A percentile compares a stretch with the other conserved stretches of the same genome.
These are phyloP conservation scores for Saccharomycopsis capsularis DNA, from an alignment of 805 yeast genomes.

Conservation along the genomic window DNA sequence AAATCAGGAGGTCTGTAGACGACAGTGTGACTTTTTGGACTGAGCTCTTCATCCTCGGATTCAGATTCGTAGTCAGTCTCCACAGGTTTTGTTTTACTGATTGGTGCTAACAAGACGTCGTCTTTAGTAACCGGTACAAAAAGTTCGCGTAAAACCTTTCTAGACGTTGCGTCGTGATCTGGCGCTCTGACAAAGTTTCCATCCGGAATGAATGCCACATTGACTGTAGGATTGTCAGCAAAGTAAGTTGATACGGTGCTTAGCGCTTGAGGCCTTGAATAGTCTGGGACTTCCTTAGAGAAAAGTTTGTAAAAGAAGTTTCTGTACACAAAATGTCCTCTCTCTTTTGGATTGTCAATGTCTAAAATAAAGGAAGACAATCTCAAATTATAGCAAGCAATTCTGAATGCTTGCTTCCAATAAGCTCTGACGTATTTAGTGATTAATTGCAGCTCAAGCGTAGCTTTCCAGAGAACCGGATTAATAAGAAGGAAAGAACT, in stretches of 20 bases:
- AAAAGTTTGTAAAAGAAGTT: constrained; percentile 26
- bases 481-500: constrained; percentile 9
- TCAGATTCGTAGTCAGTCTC: constrained; percentile 32
- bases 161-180: constrained; percentile 65
- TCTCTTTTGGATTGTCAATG: constrained; percentile 52
- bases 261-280: constrained; percentile 45
- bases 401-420: constrained; percentile 57
- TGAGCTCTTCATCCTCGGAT: constrained; percentile 35
- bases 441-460: constrained; percentile 21
- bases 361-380: constrained; percentile 77
- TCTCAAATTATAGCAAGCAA: constrained; percentile 51
- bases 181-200: constrained; percentile 87
- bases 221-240: constrained; percentile 33
- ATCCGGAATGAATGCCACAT: constrained; percentile 66
- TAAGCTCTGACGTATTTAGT: constrained; percentile 38
- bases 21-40: constrained; percentile 48
- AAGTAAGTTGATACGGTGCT: constrained; percentile 41
- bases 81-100: constrained; percentile 31
- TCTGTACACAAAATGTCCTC: constrained; percentile 61
- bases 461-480: constrained; percentile 9
- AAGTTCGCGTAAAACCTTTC: constrained; percentile 53
- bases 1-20: constrained; percentile 87
- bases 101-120: constrained; percentile 45
- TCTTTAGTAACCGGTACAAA: constrained; percentile 81
- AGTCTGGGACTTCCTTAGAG: constrained; percentile 46